phyloP scores from a whole-genome alignment of 768 basidiomycete genomes.

The Auricularia sp. region DNA sequence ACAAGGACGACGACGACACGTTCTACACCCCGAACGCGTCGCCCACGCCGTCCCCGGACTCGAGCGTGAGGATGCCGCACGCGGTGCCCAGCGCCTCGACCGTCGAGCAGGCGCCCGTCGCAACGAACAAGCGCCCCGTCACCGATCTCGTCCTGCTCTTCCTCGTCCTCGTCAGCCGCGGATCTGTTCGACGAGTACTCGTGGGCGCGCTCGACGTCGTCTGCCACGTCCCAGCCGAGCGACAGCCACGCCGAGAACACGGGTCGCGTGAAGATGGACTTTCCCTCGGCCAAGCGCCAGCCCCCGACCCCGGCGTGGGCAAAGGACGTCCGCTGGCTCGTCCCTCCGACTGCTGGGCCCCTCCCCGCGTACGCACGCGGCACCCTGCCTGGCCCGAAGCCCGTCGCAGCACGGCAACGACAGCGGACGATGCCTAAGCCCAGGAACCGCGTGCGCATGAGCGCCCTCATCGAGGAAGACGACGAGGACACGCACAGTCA shows the following conservation, averaged over 20 bases:
- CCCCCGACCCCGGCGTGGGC: conserved; percentile 39
- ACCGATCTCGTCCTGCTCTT: conserved; percentile 2
- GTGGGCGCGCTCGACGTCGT: conserved; percentile 4
- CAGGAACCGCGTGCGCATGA: conserved; percentile 20
- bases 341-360: conserved; percentile 19
- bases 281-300: neutral
- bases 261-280: neutral
- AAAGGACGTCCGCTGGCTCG: conserved; percentile 58
- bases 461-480: conserved; percentile 29
- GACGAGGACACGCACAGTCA: conserved; percentile 20
- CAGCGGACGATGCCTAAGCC: neutral
- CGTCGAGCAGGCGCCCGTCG: conserved; percentile 9
- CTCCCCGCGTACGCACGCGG: neutral
- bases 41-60: conserved; percentile 38
- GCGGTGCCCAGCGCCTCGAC: conserved; percentile 2
- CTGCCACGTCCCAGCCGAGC: conserved; percentile 15
- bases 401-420: neutral
- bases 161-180: conserved; percentile 13
- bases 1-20: conserved; percentile 34
- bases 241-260: conserved; percentile 1
- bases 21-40: conserved; percentile 57
- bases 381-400: conserved; percentile 2
- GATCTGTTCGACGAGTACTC: neutral
- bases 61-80: neutral
- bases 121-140: neutral